Percentiles rank a stretch among this genome's conserved stretches.
Evolutionary conservation across 108 stramenopile genomes (phyloP).

Genomic region (Mayamaea pseudoterrestris): DNA sequence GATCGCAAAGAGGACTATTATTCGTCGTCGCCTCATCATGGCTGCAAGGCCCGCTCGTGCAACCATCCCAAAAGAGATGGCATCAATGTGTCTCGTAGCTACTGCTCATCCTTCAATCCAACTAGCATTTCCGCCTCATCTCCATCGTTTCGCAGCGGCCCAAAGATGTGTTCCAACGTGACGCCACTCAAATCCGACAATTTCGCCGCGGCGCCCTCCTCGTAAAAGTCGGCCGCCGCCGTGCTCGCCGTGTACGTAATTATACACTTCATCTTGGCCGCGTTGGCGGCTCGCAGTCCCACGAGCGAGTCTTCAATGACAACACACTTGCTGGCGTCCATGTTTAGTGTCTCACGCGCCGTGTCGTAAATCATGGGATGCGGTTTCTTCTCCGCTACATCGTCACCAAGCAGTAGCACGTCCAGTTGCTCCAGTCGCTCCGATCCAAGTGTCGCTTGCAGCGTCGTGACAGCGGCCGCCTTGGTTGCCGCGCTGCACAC

Average conservation of each 20-base stretch:
- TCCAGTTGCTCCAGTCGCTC: conserved; percentile 56
- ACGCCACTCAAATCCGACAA: conserved; percentile 72
- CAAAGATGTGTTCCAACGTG: conserved; percentile 60
- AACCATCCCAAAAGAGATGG: too few species aligned
- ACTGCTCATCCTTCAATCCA: conserved; percentile 58
- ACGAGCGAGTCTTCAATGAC: conserved; percentile 84
- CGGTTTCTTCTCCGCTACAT: conserved; percentile 77
- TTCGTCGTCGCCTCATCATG: too few species aligned
- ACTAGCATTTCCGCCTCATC: conserved; percentile 43
- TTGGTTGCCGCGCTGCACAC: conserved; percentile 86
- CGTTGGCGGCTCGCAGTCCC: conserved; percentile 78
- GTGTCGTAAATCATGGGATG: conserved; percentile 77
- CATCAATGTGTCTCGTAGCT: too few species aligned
- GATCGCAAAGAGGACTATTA: too few species aligned
- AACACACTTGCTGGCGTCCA: conserved; percentile 47
- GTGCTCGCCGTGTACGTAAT: conserved; percentile 81
- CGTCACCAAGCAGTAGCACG: conserved; percentile 81
- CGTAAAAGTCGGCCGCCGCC: conserved; percentile 69
- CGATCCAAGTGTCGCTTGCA: conserved; percentile 64
- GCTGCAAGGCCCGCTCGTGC: too few species aligned
- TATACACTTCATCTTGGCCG: conserved; percentile 78
- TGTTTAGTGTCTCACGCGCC: conserved; percentile 52
- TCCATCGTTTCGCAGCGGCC: conserved; percentile 37
- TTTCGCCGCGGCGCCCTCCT: conserved; percentile 62
- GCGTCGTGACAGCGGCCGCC: conserved; percentile 66